phyloP scores from a whole-genome alignment of 1,284 basidiomycete genomes.

The Ustilago xerochloae region DNA sequence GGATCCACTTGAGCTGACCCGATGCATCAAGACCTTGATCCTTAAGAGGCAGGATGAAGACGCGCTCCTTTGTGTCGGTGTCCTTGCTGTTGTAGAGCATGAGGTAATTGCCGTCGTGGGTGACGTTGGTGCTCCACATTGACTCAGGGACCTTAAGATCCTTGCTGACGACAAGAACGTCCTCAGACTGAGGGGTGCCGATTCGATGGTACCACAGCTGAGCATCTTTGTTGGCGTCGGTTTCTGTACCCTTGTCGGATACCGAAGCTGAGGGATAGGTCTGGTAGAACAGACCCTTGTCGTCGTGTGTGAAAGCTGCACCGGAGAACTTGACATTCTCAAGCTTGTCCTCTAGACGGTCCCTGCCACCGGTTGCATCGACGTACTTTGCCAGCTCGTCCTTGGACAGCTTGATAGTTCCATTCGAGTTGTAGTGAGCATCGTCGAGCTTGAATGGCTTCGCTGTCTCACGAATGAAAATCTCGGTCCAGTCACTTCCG shows the following conservation, averaged over 20 bases:
- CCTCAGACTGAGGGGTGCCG: slow-evolving; percentile 60
- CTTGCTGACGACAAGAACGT: slow-evolving; percentile 59
- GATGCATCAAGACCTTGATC: slow-evolving; percentile 19
- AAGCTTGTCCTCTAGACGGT: slow-evolving; percentile 57
- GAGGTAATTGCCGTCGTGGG: slow-evolving; percentile 62
- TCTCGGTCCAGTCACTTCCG: slow-evolving; percentile 64
- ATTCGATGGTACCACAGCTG: slow-evolving; percentile 65
- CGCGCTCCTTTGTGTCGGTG: slow-evolving; percentile 62
- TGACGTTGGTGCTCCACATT: slow-evolving; percentile 58
- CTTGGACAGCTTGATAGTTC: slow-evolving; percentile 43
- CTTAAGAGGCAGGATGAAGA: slow-evolving; percentile 53
- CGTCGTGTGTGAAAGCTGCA: slow-evolving; percentile 61
- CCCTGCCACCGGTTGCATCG: slow-evolving; percentile 52
- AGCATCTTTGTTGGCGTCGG: slow-evolving; percentile 63
- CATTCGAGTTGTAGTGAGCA: slow-evolving; percentile 40
- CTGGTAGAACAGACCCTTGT: slow-evolving; percentile 66
- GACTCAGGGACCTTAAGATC: slow-evolving; percentile 54
- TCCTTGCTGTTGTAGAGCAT: slow-evolving; percentile 60
- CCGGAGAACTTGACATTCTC: slow-evolving; percentile 63
- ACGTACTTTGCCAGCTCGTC: slow-evolving; percentile 36
- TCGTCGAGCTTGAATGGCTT: slow-evolving; percentile 54
- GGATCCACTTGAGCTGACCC: slow-evolving; percentile 57
- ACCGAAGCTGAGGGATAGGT: slow-evolving; percentile 54
- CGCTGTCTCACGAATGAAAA: slow-evolving; percentile 60
- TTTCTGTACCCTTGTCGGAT: slow-evolving; percentile 64